phyloP scores from a whole-genome alignment of 352 stramenopile species.

The Phytophthora multivora region DNA sequence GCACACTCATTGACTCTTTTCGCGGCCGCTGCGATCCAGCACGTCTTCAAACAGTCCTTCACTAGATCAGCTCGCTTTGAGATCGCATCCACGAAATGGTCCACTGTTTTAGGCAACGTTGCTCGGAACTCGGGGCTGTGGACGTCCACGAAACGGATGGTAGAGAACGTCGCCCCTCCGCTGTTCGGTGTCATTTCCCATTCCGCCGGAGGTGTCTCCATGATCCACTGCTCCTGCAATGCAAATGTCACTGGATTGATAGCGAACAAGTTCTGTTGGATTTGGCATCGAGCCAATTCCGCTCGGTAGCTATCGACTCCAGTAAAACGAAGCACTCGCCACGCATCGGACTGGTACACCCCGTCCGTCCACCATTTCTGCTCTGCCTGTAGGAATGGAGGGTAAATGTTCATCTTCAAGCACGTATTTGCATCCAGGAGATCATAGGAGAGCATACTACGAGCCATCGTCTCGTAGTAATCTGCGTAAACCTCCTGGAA shows the following conservation, averaged over 20 bases:
- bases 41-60: constrained; percentile 84
- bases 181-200: constrained; percentile 65
- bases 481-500: constrained; percentile 80
- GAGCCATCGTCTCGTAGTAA: constrained; percentile 79
- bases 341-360: constrained; percentile 69
- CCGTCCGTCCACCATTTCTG: constrained; percentile 90
- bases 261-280: constrained; percentile 65
- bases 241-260: constrained; percentile 86
- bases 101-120: constrained; percentile 75
- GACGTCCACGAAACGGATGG: constrained; percentile 88
- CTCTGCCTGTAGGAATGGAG: constrained; percentile 73
- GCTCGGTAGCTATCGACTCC: constrained; percentile 60
- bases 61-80: constrained; percentile 79
- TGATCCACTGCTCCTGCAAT: constrained; percentile 89
- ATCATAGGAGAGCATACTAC: constrained; percentile 90
- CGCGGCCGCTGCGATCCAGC: constrained; percentile 77
- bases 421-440: constrained; percentile 76
- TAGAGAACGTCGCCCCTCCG: constrained; percentile 51
- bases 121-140: constrained; percentile 62
- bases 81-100: constrained; percentile 88
- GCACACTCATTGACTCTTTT: constrained; percentile 75
- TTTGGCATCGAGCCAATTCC: constrained; percentile 41
- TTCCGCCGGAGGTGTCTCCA: constrained; percentile 68
- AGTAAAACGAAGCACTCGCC: constrained; percentile 83
- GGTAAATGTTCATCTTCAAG: constrained; percentile 84